Evolutionary conservation across 2,329 filamentous ascomycete genomes (phyloP).

Genomic region (Orbilia blumenaviensis): DNA sequence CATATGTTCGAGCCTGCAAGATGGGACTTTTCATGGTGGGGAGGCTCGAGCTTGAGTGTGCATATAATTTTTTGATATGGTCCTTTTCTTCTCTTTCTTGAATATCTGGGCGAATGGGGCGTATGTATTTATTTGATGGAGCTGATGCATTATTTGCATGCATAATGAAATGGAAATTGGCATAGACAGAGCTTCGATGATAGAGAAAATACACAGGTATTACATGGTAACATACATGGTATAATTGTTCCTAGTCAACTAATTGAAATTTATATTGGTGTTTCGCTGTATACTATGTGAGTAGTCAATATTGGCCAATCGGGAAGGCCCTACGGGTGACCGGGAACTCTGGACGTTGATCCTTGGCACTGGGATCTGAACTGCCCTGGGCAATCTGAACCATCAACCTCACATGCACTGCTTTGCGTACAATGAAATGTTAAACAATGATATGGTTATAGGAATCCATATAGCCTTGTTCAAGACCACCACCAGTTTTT

Average conservation of each 20-base stretch:
- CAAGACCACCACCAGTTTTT: no score
- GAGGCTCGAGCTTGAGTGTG: constrained; percentile 4
- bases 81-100: constrained; percentile 1
- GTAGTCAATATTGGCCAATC: background rate
- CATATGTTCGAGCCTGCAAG: constrained; percentile 12
- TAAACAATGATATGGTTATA: no score
- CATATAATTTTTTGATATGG: background rate
- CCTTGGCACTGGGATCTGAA: background rate
- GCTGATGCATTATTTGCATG: constrained; percentile 5
- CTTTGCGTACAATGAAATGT: background rate
- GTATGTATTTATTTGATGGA: constrained; percentile 32
- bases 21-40: background rate
- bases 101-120: constrained; percentile 30
- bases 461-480: no score
- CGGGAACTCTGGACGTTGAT: background rate
- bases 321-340: background rate
- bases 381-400: background rate
- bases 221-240: no score
- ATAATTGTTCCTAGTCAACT: no score
- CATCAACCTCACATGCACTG: background rate
- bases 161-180: background rate
- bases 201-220: background rate
- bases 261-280: no score
- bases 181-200: background rate
- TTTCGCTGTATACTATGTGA: background rate